phyloP scores from a whole-genome alignment of 2,329 filamentous ascomycete genomes.

The Calonectria pseudoturangicola region DNA sequence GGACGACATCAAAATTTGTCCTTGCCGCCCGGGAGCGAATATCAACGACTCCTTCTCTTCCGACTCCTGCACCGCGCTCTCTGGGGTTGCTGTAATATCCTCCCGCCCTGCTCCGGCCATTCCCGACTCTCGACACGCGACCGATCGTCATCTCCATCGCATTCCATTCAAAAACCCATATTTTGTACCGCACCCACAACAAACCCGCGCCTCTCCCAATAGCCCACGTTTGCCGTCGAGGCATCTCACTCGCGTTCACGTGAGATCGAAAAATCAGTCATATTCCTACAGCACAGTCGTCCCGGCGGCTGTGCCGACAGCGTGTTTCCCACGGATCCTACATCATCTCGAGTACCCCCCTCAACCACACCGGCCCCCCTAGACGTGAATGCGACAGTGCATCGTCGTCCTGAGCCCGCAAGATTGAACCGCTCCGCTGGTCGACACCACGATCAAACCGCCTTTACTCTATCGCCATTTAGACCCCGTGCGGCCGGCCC shows the following conservation, averaged over 20 bases:
- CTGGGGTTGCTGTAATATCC: conserved; percentile 14
- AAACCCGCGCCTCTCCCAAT: conserved; percentile 43
- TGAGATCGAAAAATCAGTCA: conserved; percentile 52
- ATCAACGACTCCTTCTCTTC: conserved; percentile 25
- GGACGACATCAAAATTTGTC: conserved; percentile 50
- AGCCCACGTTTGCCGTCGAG: conserved; percentile 39
- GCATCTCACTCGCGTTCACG: conserved; percentile 49
- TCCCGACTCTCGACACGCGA: conserved; percentile 17
- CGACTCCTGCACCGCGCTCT: conserved; percentile 1
- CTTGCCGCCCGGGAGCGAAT: conserved; percentile 43
- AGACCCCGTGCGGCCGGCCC: conserved; percentile 62
- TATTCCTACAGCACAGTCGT: conserved; percentile 64
- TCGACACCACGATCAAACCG: conserved; percentile 41
- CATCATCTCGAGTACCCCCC: conserved; percentile 59
- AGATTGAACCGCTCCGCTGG: conserved; percentile 47
- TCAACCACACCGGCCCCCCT: conserved; percentile 54
- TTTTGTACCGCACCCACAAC: conserved; percentile 44
- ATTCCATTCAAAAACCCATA: conserved; percentile 34
- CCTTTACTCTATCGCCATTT: conserved; percentile 61
- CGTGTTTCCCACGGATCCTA: conserved; percentile 69
- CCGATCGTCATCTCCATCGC: conserved; percentile 9
- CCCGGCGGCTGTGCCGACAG: conserved; percentile 65
- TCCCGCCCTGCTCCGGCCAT: conserved; percentile 21
- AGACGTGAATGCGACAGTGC: conserved; percentile 55
- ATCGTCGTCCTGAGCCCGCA: conserved; percentile 54